Evolutionary conservation across 176 grass and related monocot genomes (phyloP).

Genomic region (Bothriochloa decipiens): DNA sequence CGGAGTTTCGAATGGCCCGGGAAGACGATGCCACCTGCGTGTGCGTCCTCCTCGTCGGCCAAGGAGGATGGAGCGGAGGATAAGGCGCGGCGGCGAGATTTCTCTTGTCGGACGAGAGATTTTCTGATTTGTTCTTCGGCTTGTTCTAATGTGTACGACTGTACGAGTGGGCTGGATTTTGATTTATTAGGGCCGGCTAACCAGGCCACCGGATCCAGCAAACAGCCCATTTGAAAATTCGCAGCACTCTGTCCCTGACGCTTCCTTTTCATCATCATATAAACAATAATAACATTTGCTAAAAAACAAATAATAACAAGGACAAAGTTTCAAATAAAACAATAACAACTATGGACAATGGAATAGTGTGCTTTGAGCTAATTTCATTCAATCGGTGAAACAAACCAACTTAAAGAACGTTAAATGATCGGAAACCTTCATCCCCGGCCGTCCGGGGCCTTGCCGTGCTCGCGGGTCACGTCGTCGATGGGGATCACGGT

Average conservation of each 20-base stretch:
- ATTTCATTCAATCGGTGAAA: neutral
- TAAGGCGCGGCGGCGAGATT: neutral
- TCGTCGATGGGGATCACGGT: slow-evolving; percentile 63
- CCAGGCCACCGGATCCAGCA: neutral
- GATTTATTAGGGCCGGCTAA: neutral
- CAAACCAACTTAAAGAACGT: neutral
- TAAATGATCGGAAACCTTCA: too few relatives aligned
- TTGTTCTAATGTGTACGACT: neutral
- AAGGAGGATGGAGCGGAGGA: slow-evolving; percentile 23
- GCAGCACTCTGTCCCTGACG: too few relatives aligned
- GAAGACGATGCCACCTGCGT: slow-evolving; percentile 1
- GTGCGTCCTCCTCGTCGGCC: neutral
- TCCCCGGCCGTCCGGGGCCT: too few relatives aligned
- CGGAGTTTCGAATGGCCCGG: slow-evolving; percentile 32
- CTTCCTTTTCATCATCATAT: too few relatives aligned
- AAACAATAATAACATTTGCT: too few relatives aligned
- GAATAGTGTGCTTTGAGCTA: neutral
- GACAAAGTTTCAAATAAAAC: too few relatives aligned
- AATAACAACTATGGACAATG: neutral
- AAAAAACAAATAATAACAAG: too few relatives aligned
- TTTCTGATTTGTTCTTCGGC: neutral
- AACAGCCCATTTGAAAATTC: neutral
- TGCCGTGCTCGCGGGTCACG: slow-evolving; percentile 34
- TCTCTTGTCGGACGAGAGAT: neutral
- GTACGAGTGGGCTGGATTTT: neutral